Conservation (phyloP, 306 rosid genomes). For the Lathyrus tuberosus region DNA sequence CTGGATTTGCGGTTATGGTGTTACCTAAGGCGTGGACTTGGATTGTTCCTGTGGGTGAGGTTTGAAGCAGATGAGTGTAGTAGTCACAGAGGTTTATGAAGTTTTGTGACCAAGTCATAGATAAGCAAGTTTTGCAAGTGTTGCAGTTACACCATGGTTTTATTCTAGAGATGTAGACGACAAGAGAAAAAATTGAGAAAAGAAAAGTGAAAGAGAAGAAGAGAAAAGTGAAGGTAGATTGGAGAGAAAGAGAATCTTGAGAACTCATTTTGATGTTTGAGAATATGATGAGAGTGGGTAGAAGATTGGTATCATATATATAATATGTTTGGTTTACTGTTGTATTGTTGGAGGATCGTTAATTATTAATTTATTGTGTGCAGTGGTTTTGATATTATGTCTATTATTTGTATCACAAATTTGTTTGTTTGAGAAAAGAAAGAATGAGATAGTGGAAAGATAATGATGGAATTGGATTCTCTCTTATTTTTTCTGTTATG, state of each 20-base stretch:
- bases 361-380: not conserved
- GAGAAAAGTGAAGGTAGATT: conserved; percentile 45
- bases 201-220: conserved; percentile 70
- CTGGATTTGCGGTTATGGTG: conserved; percentile 69
- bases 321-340: not conserved
- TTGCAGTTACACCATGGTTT: conserved; percentile 82
- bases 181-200: conserved; percentile 61
- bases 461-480: no score
- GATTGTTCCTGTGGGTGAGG: conserved; percentile 60
- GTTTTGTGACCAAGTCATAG: conserved; percentile 44
- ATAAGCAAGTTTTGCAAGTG: conserved; percentile 55
- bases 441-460: not conserved
- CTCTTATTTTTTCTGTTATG: no score
- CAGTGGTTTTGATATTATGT: not conserved
- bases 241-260: conserved; percentile 29
- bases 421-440: not conserved
- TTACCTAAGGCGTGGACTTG: conserved; percentile 68
- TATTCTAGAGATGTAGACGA: conserved; percentile 57
- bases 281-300: conserved; percentile 15
- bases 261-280: not conserved
- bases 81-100: conserved; percentile 71
- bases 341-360: not conserved
- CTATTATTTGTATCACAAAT: not conserved
- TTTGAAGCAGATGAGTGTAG: conserved; percentile 69
- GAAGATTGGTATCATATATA: conserved; percentile 31